These are phyloP conservation scores for Eugenia klotzschiana DNA, from an alignment of 441 rosid genomes.

Conservation along the genomic window DNA sequence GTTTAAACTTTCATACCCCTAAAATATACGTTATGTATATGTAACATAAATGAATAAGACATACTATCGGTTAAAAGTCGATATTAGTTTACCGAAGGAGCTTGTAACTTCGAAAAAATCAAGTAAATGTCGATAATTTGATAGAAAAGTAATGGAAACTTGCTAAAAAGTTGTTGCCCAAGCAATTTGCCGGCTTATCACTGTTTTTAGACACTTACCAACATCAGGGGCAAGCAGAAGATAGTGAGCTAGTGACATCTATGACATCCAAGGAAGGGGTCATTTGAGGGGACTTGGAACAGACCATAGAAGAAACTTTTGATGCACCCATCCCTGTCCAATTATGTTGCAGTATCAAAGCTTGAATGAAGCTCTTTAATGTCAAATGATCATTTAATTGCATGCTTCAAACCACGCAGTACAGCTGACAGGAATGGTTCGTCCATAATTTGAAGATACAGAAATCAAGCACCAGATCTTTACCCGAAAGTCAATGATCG, in stretches of 20 bases:
- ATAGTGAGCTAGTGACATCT: not conserved
- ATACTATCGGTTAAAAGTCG: not conserved
- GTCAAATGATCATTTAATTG: not conserved
- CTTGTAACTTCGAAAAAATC: not conserved
- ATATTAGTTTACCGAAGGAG: not conserved
- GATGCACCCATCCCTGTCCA: slow-evolving; percentile 4
- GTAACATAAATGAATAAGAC: not conserved
- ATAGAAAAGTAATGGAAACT: not conserved
- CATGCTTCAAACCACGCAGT: not conserved
- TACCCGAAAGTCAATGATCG: not conserved
- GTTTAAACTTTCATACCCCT: not conserved
- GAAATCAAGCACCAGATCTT: not conserved
- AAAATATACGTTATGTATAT: not conserved
- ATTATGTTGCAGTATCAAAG: not conserved
- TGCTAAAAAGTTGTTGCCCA: not conserved
- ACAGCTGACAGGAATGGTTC: not conserved
- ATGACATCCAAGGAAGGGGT: not conserved
- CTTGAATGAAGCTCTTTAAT: not conserved
- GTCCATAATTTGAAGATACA: not conserved
- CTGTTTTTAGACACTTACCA: not conserved
- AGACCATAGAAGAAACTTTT: not conserved
- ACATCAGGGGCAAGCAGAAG: not conserved
- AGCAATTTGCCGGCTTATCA: not conserved
- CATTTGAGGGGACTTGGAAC: not conserved
- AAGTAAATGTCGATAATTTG: not conserved